A percentile compares a stretch with the other conserved stretches of the same genome.
phyloP scores from a whole-genome alignment of 176 grass and related monocot species.

The Oryza brachyantha region DNA sequence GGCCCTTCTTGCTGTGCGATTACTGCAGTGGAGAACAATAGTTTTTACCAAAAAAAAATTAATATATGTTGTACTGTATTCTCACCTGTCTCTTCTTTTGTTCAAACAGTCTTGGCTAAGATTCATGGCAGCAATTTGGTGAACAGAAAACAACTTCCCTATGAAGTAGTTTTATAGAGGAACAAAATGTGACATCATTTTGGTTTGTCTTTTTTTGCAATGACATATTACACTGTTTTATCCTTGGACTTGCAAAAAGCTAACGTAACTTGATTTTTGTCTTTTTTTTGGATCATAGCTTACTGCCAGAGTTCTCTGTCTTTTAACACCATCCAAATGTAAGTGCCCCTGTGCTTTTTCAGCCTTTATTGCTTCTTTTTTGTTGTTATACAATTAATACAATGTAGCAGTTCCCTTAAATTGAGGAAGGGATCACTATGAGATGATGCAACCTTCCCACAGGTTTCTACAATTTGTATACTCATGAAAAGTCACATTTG shows the following conservation, averaged over 20 bases:
- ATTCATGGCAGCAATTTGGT: constrained; percentile 8
- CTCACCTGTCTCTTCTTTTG: neutral
- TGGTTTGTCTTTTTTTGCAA: constrained; percentile 9
- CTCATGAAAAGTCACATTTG: neutral
- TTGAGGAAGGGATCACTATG: constrained; percentile 38
- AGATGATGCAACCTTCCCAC: constrained; percentile 16
- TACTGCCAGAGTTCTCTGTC: constrained; percentile 11
- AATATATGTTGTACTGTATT: neutral
- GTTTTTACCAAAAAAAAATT: neutral
- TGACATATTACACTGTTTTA: neutral
- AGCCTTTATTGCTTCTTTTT: constrained; percentile 17
- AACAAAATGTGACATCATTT: constrained; percentile 31
- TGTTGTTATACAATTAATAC: constrained; percentile 11
- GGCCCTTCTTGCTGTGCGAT: neutral
- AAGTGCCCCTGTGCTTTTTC: constrained; percentile 31
- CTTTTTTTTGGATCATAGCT: constrained; percentile 35
- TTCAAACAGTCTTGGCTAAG: neutral
- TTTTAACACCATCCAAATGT: constrained; percentile 19
- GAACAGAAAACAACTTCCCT: constrained; percentile 23
- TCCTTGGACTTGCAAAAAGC: constrained; percentile 17
- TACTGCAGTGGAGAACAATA: neutral
- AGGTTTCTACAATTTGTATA: neutral
- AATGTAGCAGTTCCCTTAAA: constrained; percentile 21
- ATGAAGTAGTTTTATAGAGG: neutral
- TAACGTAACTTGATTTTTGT: constrained; percentile 45